Base-by-base conservation (phyloP, 2,329 filamentous ascomycete species). In the Aaosphaeria pasadenensis region DNA sequence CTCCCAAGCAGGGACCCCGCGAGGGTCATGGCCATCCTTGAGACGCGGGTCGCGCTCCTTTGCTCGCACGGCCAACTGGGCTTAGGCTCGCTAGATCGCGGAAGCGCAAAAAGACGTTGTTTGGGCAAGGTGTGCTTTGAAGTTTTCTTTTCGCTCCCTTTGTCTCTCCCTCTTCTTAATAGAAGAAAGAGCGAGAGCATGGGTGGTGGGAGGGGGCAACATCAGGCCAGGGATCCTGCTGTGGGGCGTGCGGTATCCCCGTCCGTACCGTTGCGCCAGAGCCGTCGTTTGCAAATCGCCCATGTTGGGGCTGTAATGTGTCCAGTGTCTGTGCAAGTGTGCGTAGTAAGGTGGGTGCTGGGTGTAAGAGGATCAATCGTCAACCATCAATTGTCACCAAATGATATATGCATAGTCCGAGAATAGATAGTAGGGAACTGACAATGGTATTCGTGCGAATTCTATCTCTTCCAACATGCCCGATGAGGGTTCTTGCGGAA, bases 201-300 rank as follows among this genome's bases (percentile, higher is more conserved):
- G 17, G 17, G 17, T 24, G 17, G 17, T 24, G 17, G 17, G 17
- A 24, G 17, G 17, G 17, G n/a, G n/a, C 33, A n/a, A n/a, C 33
- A 36, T n/a, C 33, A 36, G n/a, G 7, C 33, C n/a, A 36, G n/a
- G 33, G 7, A 36, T 9, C 33, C 33, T 36, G n/a, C 9, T 36
- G 33, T 36, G n/a, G 33, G 33, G 33, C 33, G n/a, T 36, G 33
- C 33, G 17, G 17, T 24, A 24, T 24, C 17, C 44, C 39, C 35
- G 39, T 29, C 32, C 38, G 45, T 32, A 31, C 49, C 45, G 47
- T 52, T 55, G 53, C 48, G 50, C 50, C 53, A 49, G 46, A 49
- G 35, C 47, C 46, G 43, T 46, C 45, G 45, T 43, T 50, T 46
- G 45, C 50, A 48, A 36, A 47, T 46, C 50, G 17, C 17, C 17